phyloP scores from a whole-genome alignment of 192 early-diverging fungal genomes.

The Coemansia sp. region DNA sequence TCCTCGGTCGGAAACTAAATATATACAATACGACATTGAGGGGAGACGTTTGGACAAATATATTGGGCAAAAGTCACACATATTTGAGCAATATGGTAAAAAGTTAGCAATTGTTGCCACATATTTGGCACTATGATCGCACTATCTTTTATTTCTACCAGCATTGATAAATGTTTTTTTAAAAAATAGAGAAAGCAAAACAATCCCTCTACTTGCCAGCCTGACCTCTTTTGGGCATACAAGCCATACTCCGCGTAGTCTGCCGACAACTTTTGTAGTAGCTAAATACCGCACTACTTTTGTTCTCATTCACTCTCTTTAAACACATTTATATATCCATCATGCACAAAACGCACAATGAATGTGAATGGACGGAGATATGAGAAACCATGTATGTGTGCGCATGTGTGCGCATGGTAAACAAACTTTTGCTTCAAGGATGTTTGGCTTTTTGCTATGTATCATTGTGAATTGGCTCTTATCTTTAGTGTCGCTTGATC shows the following conservation, averaged over 20 bases:
- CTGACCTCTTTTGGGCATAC: neutral
- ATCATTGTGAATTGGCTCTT: no score
- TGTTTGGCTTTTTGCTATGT: no score
- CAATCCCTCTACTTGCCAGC: neutral
- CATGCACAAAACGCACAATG: no score
- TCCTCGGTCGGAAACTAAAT: neutral
- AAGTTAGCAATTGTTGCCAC: neutral
- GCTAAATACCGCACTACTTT: neutral
- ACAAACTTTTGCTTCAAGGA: no score
- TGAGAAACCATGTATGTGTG: no score
- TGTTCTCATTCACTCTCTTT: neutral
- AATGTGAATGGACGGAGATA: no score
- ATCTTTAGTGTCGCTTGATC: no score
- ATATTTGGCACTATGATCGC: neutral
- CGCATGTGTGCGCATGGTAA: no score
- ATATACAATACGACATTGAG: neutral
- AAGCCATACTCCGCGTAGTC: neutral
- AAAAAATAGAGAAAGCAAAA: neutral
- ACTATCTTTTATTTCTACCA: neutral
- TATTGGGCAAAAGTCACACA: neutral
- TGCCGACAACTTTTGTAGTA: no score
- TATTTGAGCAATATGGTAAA: neutral
- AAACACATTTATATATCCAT: no score
- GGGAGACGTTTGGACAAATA: neutral
- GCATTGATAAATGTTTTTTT: neutral